A percentile compares a stretch with the other conserved stretches of the same genome.
phyloP scores from a whole-genome alignment of 2,329 filamentous ascomycete species.

The Phialophora tarda region DNA sequence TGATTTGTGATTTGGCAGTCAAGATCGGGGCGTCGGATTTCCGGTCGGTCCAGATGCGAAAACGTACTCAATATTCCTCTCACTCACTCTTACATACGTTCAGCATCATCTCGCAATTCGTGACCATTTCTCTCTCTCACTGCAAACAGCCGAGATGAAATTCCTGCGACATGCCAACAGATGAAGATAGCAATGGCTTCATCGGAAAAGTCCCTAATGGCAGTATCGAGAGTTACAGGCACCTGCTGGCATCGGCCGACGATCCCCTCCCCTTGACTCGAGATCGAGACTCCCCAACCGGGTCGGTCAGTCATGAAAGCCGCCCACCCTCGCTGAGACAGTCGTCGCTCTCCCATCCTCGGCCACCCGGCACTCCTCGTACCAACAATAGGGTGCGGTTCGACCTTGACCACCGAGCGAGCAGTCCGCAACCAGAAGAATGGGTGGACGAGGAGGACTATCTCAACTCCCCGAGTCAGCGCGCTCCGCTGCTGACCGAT shows the following conservation, averaged over 20 bases:
- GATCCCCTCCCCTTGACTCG: slow-evolving; percentile 37
- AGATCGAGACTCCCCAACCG: slow-evolving; percentile 35
- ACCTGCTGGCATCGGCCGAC: slow-evolving; percentile 25
- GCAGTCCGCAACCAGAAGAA: slow-evolving; percentile 39
- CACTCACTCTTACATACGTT: neutral
- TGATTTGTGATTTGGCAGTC: neutral
- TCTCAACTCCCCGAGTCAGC: slow-evolving; percentile 57
- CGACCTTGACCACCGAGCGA: slow-evolving; percentile 51
- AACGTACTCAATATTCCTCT: neutral
- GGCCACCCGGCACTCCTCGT: slow-evolving; percentile 57
- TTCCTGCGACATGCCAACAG: slow-evolving; percentile 37
- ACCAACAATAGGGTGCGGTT: slow-evolving; percentile 78
- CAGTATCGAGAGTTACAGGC: slow-evolving; percentile 28
- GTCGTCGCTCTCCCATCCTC: slow-evolving; percentile 50
- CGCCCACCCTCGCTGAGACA: slow-evolving; percentile 43
- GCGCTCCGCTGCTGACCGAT: slow-evolving; percentile 75
- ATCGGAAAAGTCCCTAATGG: slow-evolving; percentile 28
- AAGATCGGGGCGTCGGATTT: neutral
- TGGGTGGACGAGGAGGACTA: slow-evolving; percentile 65
- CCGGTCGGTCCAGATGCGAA: neutral
- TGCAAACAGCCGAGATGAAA: slow-evolving; percentile 31
- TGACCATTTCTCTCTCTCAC: neutral
- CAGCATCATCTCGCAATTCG: neutral
- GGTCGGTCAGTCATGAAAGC: slow-evolving; percentile 24
- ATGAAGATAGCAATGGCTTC: slow-evolving; percentile 32